Evolutionary conservation across 2,329 filamentous ascomycete genomes (phyloP), one percentile per base, ranked within the genome.

Genomic region (Leptoxyphium fumago): DNA sequence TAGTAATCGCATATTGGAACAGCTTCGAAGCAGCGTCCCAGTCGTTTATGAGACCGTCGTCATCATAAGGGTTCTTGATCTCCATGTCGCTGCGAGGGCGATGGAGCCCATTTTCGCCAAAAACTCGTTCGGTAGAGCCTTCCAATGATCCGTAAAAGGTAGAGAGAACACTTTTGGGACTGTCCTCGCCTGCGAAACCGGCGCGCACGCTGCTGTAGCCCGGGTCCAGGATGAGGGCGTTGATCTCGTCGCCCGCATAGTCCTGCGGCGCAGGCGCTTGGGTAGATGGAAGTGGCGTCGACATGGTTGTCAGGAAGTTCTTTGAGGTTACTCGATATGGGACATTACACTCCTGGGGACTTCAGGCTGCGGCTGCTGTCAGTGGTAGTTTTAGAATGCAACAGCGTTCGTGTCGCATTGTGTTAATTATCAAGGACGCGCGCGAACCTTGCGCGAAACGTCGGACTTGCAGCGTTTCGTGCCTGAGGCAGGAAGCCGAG

Each of bases 111-210:
- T 95, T 89, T 61, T 98, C 93, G 66, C 91, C 91, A 57, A 88
- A 96, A 46, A 91, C 64, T 29, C 72, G 64, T 50, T 72, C 70
- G 45, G 68, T 67, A 49, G 68, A 65, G 63, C 73, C 68, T 44
- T 70, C 61, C 36, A 65, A 54, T 14, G 63, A 57, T 48, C 84
- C 88, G 67, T 98, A 98, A 68, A 83, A 86, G 39, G 87, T 91
- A 26, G 89, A 88, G 46, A 94, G 75, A 45, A 96, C 80, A 28
- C 85, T 87, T 70, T 96, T 96, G 54, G 91, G 91, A 1, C 87
- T 82, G 67, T 98, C 91, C 75, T 98, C 93, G 60, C 93, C 91
- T 10, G 93, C 93, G 60, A 96, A 98, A 46, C 91, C 91, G 47
- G 88, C 91, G 65, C 93, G 87, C 36, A 84, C 88, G 54, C 79